A percentile compares a stretch with the other conserved stretches of the same genome.
phyloP scores from a whole-genome alignment of 208 protist genomes.

The Leishmania lainsoni region DNA sequence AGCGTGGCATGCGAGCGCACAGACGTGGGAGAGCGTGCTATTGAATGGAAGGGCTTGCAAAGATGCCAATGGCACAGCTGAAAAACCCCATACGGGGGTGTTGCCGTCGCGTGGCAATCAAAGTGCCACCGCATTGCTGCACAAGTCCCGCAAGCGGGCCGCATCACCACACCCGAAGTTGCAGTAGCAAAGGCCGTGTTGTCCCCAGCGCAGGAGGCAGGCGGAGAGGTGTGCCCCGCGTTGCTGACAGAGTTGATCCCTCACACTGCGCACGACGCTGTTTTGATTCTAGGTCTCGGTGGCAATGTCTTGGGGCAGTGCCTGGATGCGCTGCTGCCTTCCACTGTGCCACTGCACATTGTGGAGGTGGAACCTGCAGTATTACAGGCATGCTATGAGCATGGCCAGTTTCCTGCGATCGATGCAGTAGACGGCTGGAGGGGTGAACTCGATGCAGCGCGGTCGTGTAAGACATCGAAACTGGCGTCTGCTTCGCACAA shows the following conservation, averaged over 20 bases:
- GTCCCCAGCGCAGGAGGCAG: neutral
- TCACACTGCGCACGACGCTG: conserved; percentile 21
- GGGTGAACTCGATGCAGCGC: neutral
- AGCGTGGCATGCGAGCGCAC: conserved; percentile 39
- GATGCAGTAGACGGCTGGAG: neutral
- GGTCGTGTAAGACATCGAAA: neutral
- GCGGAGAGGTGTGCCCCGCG: neutral
- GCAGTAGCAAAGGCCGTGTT: neutral
- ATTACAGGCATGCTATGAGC: conserved; percentile 46
- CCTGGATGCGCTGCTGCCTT: conserved; percentile 51
- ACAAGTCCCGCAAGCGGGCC: neutral
- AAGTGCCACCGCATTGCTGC: neutral
- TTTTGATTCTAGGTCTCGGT: conserved; percentile 79
- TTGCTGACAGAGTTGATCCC: conserved; percentile 23
- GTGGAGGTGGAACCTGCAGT: conserved; percentile 84
- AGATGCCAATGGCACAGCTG: neutral
- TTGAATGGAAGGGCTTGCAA: neutral
- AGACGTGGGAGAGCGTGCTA: neutral
- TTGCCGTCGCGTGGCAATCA: neutral
- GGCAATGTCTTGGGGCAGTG: conserved; percentile 83
- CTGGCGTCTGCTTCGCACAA: neutral
- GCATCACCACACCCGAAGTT: neutral
- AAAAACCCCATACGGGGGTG: neutral
- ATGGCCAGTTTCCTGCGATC: conserved; percentile 47
- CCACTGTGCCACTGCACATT: conserved; percentile 58